phyloP scores from a whole-genome alignment of 2,329 filamentous ascomycete species.

The Berkeleyomyces basicola region DNA sequence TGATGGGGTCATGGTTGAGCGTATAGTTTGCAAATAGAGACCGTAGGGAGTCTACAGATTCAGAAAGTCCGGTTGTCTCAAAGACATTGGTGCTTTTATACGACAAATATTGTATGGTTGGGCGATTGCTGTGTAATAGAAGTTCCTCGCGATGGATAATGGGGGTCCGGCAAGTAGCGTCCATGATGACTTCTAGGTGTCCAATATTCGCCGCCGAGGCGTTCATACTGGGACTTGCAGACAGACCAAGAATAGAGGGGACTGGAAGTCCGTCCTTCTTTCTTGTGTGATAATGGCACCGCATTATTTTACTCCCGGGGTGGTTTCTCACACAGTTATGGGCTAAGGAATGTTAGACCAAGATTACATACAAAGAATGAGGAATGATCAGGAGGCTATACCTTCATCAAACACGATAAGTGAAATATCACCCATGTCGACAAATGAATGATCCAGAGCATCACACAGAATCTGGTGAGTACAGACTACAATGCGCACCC shows the following conservation, averaged over 20 bases:
- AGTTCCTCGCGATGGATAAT: constrained; percentile 53
- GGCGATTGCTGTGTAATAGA: constrained; percentile 49
- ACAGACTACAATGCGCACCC: constrained; percentile 57
- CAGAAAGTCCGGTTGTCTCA: neutral
- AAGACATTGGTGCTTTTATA: neutral
- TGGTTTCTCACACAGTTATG: constrained; percentile 55
- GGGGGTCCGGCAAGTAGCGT: constrained; percentile 54
- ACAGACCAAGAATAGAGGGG: constrained; percentile 61
- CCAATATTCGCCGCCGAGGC: constrained; percentile 38
- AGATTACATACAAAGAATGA: neutral
- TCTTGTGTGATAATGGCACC: constrained; percentile 45
- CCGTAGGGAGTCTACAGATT: neutral
- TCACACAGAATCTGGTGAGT: constrained; percentile 62
- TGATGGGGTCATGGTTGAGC: constrained; percentile 43
- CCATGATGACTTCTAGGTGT: constrained; percentile 50
- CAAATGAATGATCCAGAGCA: constrained; percentile 58
- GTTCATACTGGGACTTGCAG: constrained; percentile 59
- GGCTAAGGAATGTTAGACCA: constrained; percentile 28
- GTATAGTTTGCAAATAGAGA: constrained; percentile 20
- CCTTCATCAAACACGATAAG: constrained; percentile 76
- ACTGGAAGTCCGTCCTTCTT: constrained; percentile 24
- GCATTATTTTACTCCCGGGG: constrained; percentile 56
- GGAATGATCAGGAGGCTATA: constrained; percentile 20
- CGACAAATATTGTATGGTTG: constrained; percentile 22
- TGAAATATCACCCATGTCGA: constrained; percentile 44